Base-by-base conservation (phyloP, 1,284 basidiomycete species). In the Earliella scabrosa region DNA sequence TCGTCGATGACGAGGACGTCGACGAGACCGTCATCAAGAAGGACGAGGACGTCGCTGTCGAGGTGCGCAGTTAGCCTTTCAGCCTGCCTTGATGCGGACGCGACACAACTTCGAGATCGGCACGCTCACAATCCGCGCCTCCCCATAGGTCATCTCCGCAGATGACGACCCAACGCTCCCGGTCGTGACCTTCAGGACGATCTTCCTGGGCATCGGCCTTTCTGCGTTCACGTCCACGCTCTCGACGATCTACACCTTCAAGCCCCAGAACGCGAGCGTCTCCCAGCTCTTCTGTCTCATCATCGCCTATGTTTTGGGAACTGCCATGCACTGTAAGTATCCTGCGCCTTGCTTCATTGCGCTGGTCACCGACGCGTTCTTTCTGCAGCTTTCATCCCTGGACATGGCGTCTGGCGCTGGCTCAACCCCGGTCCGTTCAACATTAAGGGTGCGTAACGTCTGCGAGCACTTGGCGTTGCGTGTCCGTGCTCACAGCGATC, bases 381-480 rank as follows among this genome's bases (percentile, higher is more conserved):
- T 24, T 23, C 2, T 61, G 72, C 54, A 68, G 58, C 70, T 0
- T 51, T 81, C 10, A 74, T 86, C 35, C 86, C 85, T 35, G 72
- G 73, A 4, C 67, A 58, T 20, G 82, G 82, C 7, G 66, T 70
- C 24, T 82, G 80, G 72, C 73, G 75, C 14, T 82, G 78, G 59
- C 71, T 88, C 14, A 87, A 88, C 63, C 86, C 85, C 7, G 84
- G 80, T 2, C 81, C 82, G 9, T 83, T 83, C 72, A 83, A 83
- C 63, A 79, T 83, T 68, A 81, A 82, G 73, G 77, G 56, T 64
- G 65, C 10, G n/a, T n/a, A 13, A 29, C 7, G n/a, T 8, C 24
- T 2, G 20, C 14, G 3, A 1, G 0, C 27, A 24, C 29, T 44
- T 20, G 18, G 7, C 31, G 23, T 29, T 10, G 9, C 74, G 75